Base-by-base conservation (phyloP, 495 filamentous ascomycete genomes). In the Articulospora tetracladia region DNA sequence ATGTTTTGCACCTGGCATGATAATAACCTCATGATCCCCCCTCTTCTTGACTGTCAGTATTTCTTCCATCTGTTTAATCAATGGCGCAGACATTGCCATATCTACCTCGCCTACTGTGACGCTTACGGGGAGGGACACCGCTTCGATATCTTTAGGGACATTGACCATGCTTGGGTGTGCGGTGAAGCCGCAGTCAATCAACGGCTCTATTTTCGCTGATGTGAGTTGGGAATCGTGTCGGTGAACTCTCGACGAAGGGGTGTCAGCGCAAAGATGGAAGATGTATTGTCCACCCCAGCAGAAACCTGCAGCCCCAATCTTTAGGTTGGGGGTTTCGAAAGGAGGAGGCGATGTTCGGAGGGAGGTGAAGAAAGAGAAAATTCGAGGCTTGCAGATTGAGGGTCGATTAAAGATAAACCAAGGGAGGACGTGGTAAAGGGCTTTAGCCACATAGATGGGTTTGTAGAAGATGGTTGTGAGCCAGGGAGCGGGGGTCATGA, bases 281-380 rank as follows among this genome's bases (percentile, higher is more conserved):
- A 74, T 67, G 59, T 82, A 74, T 58, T 78, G 78, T 2, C 83
- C 85, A 46, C 84, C 84, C 83, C 81, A 86, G 69, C 83, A 86
- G 66, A 83, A 86, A 0, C 85, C 85, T 0, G 81, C 77, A 1
- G 72, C 75, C 28, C 77, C 80, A 50, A 86, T 46, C 50, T 69
- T 70, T 49, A 69, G 34, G 17, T 65, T 56, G 10, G 34, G 19
- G 2, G 55, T 66, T 23, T 61, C 10, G 63, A 59, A 61, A 13
- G 65, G 61, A 34, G 59, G 59, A 0, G 58, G 68, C 67, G 56
- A 64, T 58, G 36, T 61, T 57, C 82, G 77, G 0, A 84, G 54
- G 4, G 71, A 61, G 55, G 65, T 53, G 63, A 87, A 70, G 67
- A 84, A 87, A 10, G 62, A 25, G 12, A 67, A 58, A 17, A 87